phyloP scores from a whole-genome alignment of 257 asterid species.

The Rehmannia glutinosa region DNA sequence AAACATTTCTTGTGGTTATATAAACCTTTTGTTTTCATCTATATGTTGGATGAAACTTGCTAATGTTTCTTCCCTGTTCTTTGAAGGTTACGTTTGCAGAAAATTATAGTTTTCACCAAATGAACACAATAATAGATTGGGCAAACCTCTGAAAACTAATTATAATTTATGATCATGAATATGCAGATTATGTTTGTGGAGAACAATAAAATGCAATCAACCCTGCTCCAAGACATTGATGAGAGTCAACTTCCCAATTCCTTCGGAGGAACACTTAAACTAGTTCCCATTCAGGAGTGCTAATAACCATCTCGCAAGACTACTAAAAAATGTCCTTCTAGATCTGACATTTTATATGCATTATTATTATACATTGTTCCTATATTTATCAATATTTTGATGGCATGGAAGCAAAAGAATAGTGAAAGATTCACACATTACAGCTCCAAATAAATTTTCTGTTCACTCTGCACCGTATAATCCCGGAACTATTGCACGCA shows the following conservation, averaged over 20 bases:
- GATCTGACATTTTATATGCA: not conserved
- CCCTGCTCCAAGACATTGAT: constrained; percentile 55
- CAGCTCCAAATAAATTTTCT: no score
- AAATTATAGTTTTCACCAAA: no score
- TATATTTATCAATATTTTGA: not conserved
- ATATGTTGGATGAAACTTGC: no score
- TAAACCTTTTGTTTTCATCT: no score
- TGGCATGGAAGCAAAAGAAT: not conserved
- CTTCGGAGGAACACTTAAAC: constrained; percentile 61
- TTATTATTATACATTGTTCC: not conserved
- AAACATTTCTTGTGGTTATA: no score
- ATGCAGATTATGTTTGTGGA: constrained; percentile 77
- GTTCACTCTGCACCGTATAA: no score
- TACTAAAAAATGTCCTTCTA: no score
- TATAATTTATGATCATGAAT: not conserved
- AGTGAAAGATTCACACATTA: not conserved
- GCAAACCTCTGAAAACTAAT: not conserved
- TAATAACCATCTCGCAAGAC: no score
- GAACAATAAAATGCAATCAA: constrained; percentile 42
- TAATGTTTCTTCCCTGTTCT: no score
- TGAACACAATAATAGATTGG: no score
- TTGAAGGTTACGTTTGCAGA: no score
- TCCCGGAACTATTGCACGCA: no score
- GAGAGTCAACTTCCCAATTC: constrained; percentile 56
- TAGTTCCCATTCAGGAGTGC: constrained; percentile 77